Conservation (phyloP, 2,329 filamentous ascomycete genomes). For the Xylariaceae sp. region DNA sequence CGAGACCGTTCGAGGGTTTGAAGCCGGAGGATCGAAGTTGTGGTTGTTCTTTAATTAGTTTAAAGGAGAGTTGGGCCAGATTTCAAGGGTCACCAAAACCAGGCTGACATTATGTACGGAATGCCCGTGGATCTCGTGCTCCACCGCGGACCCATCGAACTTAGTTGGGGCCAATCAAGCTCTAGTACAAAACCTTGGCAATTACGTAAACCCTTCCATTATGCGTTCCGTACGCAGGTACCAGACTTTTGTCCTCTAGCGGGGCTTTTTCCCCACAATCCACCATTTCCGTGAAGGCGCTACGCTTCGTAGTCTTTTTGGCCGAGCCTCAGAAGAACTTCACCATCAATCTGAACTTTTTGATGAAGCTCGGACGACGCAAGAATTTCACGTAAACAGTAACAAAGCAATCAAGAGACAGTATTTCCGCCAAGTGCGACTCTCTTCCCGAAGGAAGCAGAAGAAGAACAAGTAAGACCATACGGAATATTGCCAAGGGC, state of each 20-base stretch:
- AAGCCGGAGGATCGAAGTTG: conserved; percentile 6
- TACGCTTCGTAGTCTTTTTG: background rate
- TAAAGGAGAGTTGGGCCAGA: conserved; percentile 33
- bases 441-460: background rate
- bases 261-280: background rate
- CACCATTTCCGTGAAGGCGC: background rate
- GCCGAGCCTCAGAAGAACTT: background rate
- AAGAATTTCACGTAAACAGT: background rate
- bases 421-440: background rate
- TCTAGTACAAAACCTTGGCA: too few relatives aligned
- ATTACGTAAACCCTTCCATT: too few relatives aligned
- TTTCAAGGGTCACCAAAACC: conserved; percentile 26
- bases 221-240: too few relatives aligned
- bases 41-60: conserved; percentile 17
- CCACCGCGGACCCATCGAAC: too few relatives aligned
- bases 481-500: background rate
- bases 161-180: too few relatives aligned
- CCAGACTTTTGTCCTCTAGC: background rate
- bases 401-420: background rate
- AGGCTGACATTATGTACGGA: conserved; percentile 18
- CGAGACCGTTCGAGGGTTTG: conserved; percentile 1
- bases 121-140: background rate
- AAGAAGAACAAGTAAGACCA: background rate
- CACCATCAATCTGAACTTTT: background rate
- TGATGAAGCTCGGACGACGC: conserved; percentile 18